A percentile compares a stretch with the other conserved stretches of the same genome.
Evolutionary conservation across 148 eudicot genomes (phyloP).

Genomic region (Rhododendron molle): DNA sequence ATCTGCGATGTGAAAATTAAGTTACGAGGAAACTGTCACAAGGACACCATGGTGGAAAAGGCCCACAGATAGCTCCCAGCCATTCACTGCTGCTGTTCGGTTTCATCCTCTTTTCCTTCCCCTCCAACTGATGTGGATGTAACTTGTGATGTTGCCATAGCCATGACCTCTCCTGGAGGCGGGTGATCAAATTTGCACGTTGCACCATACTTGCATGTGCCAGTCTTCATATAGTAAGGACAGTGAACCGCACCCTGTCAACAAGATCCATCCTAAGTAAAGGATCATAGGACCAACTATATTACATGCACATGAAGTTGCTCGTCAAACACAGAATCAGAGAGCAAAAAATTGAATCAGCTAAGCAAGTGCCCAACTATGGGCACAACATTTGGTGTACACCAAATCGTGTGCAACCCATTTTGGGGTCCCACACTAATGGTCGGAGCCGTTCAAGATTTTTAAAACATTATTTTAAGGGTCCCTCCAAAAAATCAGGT

Average conservation of each 20-base stretch:
- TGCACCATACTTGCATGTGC: slow-evolving; percentile 76
- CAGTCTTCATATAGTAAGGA: slow-evolving; percentile 93
- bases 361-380: not conserved
- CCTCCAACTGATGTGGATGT: slow-evolving; percentile 21
- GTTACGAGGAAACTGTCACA: not conserved
- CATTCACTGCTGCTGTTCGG: slow-evolving; percentile 11
- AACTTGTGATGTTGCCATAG: slow-evolving; percentile 31
- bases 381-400: no score
- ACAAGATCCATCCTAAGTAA: not conserved
- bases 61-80: not conserved
- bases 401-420: not conserved
- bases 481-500: not conserved
- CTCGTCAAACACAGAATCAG: not conserved
- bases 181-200: slow-evolving; percentile 97
- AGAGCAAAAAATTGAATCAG: not conserved
- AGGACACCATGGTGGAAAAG: not conserved
- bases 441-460: no score
- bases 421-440: not conserved
- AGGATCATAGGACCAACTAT: not conserved
- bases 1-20: not conserved
- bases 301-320: not conserved
- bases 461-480: no score
- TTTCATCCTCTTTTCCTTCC: slow-evolving; percentile 22
- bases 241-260: slow-evolving; percentile 67
- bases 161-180: slow-evolving; percentile 87